phyloP scores from a whole-genome alignment of 371 early-diverging fungal genomes.

The Apophysomyces ossiformis region DNA sequence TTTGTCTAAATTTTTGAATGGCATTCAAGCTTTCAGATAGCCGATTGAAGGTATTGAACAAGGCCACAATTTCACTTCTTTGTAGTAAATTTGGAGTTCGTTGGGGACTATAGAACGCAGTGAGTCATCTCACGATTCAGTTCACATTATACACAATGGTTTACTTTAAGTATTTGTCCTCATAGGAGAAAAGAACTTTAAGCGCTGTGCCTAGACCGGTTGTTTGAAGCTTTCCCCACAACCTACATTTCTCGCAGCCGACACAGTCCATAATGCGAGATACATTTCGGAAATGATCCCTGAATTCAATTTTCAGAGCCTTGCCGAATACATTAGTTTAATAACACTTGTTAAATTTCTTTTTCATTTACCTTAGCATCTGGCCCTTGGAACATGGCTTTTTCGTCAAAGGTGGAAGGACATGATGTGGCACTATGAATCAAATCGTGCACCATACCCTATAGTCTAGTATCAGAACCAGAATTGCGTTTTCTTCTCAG shows the following conservation, averaged over 20 bases:
- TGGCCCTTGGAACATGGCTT: conserved; percentile 70
- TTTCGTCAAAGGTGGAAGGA: conserved; percentile 90
- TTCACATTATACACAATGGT: not conserved
- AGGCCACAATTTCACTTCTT: conserved; percentile 89
- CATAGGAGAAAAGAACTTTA: conserved; percentile 92
- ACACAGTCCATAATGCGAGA: conserved; percentile 98
- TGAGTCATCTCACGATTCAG: too few relatives aligned
- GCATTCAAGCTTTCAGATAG: conserved; percentile 79
- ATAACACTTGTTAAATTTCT: not conserved
- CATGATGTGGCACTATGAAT: conserved; percentile 62
- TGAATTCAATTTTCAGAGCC: conserved; percentile 80
- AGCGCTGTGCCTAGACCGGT: conserved; percentile 91
- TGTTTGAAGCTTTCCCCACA: conserved; percentile 97
- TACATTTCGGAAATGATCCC: conserved; percentile 93
- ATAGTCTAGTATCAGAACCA: not conserved
- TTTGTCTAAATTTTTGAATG: conserved; percentile 70
- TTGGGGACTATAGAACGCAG: conserved; percentile 40
- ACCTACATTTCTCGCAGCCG: conserved; percentile 96
- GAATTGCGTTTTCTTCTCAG: too few relatives aligned
- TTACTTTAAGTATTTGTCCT: conserved; percentile 68
- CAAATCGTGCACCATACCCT: conserved; percentile 64
- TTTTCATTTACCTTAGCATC: conserved; percentile 37
- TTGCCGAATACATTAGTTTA: conserved; percentile 12
- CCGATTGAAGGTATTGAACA: conserved; percentile 91
- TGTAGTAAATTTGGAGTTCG: conserved; percentile 61